Evolutionary conservation across 2,329 filamentous ascomycete species (phyloP), one percentile per base, ranked within the genome.

Genomic region (Didymella arachidicola): DNA sequence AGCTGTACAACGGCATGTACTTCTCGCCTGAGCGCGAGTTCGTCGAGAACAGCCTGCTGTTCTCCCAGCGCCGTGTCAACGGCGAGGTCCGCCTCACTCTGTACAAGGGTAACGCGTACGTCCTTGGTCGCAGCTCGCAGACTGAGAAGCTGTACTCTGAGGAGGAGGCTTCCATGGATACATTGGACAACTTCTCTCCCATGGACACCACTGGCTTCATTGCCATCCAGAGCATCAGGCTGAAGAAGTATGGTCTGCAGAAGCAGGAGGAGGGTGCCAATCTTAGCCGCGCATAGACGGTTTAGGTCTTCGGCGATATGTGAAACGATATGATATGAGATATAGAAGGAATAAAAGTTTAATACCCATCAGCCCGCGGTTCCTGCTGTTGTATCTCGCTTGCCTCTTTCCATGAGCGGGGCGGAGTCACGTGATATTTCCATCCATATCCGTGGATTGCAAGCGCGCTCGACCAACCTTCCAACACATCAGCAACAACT

Each of bases 11-110:
- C 75, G 86, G 86, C 67, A 80, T 87, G 65, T 86, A 87, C 83
- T 90, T 90, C 81, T 88, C 86, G 14, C 87, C 88, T 30, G 88
- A 90, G 79, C 86, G 87, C 59, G 87, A 89, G 76, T 90, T 89
- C 79, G 80, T 90, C 56, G 86, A 93, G 79, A 83, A 87, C 72
- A 84, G 84, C 68, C 55, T 78, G 61, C 32, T 76, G 38, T 77
- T 76, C 67, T 75, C 72, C 14, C 76, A 78, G 72, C 72, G 69
- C 55, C 71, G 74, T 39, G 75, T 78, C 49, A 78, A 79, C 57
- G 77, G 77, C 38, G 77, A 79, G 71, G 88, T 91, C 61, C 81
- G 87, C 63, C 82, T 86, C 75, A 83, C 84, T 57, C 80, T 82
- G 62, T 90, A 89, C 83, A 90, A 90, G 86, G 88, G 90, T 65